Evolutionary conservation across 106 monocot species (phyloP).

Genomic region (Phalaenopsis aphrodite): DNA sequence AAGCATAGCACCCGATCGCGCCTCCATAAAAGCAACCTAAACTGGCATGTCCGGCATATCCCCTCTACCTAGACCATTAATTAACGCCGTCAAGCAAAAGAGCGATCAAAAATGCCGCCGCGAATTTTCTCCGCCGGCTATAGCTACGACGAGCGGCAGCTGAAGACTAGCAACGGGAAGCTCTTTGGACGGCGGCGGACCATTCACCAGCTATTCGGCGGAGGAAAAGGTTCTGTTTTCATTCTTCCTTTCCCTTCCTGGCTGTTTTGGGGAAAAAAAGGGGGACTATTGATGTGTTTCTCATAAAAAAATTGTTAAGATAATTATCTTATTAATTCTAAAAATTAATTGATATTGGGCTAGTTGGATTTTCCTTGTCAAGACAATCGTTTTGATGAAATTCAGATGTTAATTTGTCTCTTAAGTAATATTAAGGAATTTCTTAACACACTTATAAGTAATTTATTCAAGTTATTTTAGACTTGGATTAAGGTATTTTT

Average conservation of each 20-base stretch:
- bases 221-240: conserved; percentile 11
- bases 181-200: conserved; percentile 12
- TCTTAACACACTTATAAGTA: too few species aligned
- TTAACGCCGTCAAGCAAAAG: not conserved
- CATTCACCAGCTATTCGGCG: conserved; percentile 11
- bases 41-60: not conserved
- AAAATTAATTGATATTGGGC: too few species aligned
- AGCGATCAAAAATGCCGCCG: not conserved
- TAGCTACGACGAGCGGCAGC: not conserved
- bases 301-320: too few species aligned
- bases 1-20: conserved; percentile 7
- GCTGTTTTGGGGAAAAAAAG: too few species aligned
- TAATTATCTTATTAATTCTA: too few species aligned
- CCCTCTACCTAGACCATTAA: not conserved
- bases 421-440: too few species aligned
- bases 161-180: not conserved
- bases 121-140: not conserved
- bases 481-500: too few species aligned
- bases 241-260: not conserved
- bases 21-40: not conserved
- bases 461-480: too few species aligned
- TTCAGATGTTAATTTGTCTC: too few species aligned
- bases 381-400: too few species aligned
- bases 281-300: too few species aligned
- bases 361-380: too few species aligned